A percentile compares a stretch with the other conserved stretches of the same genome.
phyloP scores from a whole-genome alignment of 306 rosid species.

The Inga oerstediana region DNA sequence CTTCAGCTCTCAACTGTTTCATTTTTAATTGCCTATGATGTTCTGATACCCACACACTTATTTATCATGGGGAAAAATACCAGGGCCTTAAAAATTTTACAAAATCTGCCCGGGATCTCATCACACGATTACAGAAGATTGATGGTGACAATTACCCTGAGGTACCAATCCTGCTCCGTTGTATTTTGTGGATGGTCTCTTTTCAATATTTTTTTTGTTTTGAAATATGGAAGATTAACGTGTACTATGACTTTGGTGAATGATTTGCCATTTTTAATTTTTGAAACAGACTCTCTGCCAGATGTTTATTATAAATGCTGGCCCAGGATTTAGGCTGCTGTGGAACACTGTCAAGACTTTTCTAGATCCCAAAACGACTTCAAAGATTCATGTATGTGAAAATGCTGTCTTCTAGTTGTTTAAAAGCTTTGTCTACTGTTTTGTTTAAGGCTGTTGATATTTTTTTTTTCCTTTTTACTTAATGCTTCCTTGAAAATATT shows the following conservation, averaged over 20 bases:
- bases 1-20: constrained; percentile 25
- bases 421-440: constrained; percentile 2
- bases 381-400: constrained; percentile 86
- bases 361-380: constrained; percentile 93
- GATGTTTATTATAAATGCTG: constrained; percentile 97
- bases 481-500: constrained; percentile 29
- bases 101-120: constrained; percentile 89
- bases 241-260: constrained; percentile 11
- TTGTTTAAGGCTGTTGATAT: constrained; percentile 32
- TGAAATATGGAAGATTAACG: constrained; percentile 13
- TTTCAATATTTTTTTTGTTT: background rate
- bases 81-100: constrained; percentile 96
- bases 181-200: background rate
- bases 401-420: constrained; percentile 26
- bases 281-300: constrained; percentile 82
- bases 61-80: constrained; percentile 17
- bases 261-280: constrained; percentile 2
- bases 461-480: background rate
- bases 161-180: constrained; percentile 44
- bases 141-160: constrained; percentile 98
- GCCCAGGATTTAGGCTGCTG: constrained; percentile 89
- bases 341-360: constrained; percentile 93
- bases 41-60: constrained; percentile 10
- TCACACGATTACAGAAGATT: constrained; percentile 80
- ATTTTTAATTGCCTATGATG: constrained; percentile 3